phyloP scores from a whole-genome alignment of 2,329 filamentous ascomycete genomes.

The Cladophialophora psammophila region DNA sequence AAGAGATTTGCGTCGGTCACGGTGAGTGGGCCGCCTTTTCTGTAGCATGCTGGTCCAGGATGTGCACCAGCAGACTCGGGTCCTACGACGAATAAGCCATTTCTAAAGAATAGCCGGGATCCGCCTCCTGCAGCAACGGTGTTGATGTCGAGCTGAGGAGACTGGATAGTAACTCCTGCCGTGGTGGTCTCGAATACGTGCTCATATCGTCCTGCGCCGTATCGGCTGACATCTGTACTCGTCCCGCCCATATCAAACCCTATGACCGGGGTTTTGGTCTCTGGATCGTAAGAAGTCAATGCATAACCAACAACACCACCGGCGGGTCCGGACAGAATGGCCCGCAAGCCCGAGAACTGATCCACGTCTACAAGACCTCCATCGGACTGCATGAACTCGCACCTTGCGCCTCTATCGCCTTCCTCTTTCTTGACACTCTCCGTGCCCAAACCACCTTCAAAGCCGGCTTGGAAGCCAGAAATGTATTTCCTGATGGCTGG shows the following conservation, averaged over 20 bases:
- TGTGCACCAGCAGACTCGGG: conserved; percentile 92
- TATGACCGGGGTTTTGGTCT: conserved; percentile 84
- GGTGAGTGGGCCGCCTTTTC: conserved; percentile 87
- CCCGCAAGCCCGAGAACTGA: conserved; percentile 81
- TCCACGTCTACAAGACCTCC: conserved; percentile 68
- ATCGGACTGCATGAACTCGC: conserved; percentile 96
- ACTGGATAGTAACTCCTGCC: conserved; percentile 92
- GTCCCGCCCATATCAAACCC: conserved; percentile 97
- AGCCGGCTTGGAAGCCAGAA: conserved; percentile 78
- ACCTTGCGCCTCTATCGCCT: conserved; percentile 74
- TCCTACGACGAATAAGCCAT: conserved; percentile 89
- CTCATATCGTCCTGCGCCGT: conserved; percentile 84
- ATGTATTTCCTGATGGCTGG: conserved; percentile 81
- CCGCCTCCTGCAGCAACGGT: conserved; percentile 87
- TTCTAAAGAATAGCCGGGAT: conserved; percentile 77
- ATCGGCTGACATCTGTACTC: conserved; percentile 88
- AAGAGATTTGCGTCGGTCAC: conserved; percentile 93
- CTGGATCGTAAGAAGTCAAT: conserved; percentile 84
- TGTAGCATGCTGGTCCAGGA: conserved; percentile 89
- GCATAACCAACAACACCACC: conserved; percentile 94
- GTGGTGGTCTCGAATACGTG: conserved; percentile 95
- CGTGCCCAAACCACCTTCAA: conserved; percentile 79
- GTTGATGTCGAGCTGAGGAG: conserved; percentile 91
- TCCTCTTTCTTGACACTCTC: conserved; percentile 73
- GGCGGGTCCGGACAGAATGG: conserved; percentile 90